Conservation (phyloP, 2,329 filamentous ascomycete genomes). For the Monilinia polystroma region DNA sequence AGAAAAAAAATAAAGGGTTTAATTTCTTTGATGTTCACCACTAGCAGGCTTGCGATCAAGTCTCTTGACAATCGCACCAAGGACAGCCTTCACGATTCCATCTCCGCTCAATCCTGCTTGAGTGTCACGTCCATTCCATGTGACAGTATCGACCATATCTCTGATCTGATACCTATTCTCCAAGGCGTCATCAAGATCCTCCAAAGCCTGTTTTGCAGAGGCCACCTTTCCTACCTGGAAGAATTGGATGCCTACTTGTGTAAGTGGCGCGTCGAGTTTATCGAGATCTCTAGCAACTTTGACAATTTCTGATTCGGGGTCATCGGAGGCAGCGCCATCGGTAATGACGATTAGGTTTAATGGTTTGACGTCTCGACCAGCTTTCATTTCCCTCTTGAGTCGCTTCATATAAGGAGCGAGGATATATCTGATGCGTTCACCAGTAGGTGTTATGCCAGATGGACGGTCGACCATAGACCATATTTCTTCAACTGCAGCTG, state of each 20-base stretch:
- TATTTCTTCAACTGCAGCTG: slow-evolving; percentile 60
- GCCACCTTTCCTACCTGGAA: slow-evolving; percentile 84
- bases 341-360: slow-evolving; percentile 93
- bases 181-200: slow-evolving; percentile 73
- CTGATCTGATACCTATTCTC: slow-evolving; percentile 57
- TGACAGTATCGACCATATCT: slow-evolving; percentile 91
- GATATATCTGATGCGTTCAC: slow-evolving; percentile 67
- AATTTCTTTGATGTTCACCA: slow-evolving; percentile 25
- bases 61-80: slow-evolving; percentile 71
- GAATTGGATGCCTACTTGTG: slow-evolving; percentile 92
- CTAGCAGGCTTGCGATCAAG: slow-evolving; percentile 52
- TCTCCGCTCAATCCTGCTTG: slow-evolving; percentile 58
- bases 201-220: slow-evolving; percentile 62
- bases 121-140: slow-evolving; percentile 55
- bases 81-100: slow-evolving; percentile 75
- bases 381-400: slow-evolving; percentile 46
- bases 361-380: slow-evolving; percentile 59
- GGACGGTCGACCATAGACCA: slow-evolving; percentile 68
- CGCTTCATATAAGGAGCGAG: slow-evolving; percentile 67
- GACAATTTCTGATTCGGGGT: slow-evolving; percentile 70
- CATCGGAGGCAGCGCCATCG: slow-evolving; percentile 79
- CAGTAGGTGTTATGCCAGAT: slow-evolving; percentile 69
- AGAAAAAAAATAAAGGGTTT: background rate
- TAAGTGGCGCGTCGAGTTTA: slow-evolving; percentile 64
- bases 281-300: slow-evolving; percentile 69